Base-by-base conservation (phyloP, 1,284 basidiomycete species). In the Ceratobasidium theobromae region DNA sequence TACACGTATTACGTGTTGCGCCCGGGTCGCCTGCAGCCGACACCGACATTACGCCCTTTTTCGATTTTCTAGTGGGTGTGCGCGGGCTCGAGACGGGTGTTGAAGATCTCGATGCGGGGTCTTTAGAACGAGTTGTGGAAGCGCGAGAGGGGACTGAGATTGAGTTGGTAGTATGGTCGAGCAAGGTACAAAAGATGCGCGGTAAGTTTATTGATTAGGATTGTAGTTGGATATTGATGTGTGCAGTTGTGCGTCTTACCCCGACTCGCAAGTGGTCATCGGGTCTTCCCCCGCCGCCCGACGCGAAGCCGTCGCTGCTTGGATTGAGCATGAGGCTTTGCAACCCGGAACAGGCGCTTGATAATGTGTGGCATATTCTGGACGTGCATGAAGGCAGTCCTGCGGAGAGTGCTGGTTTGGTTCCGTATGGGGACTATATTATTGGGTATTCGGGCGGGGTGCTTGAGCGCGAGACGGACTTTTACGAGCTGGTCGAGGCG, bases 321-420 rank as follows among this genome's bases (percentile, higher is more conserved):
- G 96, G 96, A 0, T 82, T 98, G 4, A 95, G 91, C 70, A 88
- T 98, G 83, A 85, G 96, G 16, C 84, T 98, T 73, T 98, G 90
- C 72, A 86, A 90, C 74, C 94, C 94, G 4, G 89, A 93, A 71
- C 82, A 85, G 57, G 90, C 94, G 16, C 80, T 93, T 23, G 93
- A 97, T 74, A 94, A 91, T 70, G 94, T 98, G 5, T 99, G 96
- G 95, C 96, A 99, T 76, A 94, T 99, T 51, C 81, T 99, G 55
- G 97, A 99, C 75, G 94, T 99, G 6, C 79, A 97, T 38, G 95
- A 98, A 76, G 95, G 94, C 18, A 94, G 91, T 69, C 97, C 97
- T 6, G 96, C 96, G 4, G 95, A 98, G 79, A 89, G 86, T 71
- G 87, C 87, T 40, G 91, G 91, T 1, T 80, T 94, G 1, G 91